phyloP scores from a whole-genome alignment of 306 rosid species.

The Medicago ruthenica region DNA sequence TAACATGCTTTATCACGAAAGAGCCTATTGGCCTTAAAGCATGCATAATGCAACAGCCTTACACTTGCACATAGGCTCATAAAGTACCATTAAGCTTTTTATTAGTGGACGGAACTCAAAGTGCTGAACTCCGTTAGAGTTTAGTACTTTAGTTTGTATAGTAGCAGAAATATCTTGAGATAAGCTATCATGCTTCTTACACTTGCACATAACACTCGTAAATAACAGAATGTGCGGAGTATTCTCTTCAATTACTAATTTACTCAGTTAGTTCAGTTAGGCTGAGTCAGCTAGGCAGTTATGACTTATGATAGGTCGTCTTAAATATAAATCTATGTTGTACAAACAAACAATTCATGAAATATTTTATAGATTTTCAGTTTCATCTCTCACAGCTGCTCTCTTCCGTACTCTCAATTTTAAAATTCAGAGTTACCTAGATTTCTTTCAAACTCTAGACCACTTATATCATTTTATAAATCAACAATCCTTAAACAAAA shows the following conservation, averaged over 20 bases:
- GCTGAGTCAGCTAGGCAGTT: not conserved
- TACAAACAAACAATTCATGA: not conserved
- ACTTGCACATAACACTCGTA: not conserved
- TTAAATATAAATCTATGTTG: not conserved
- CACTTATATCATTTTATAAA: not conserved
- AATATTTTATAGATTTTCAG: not conserved
- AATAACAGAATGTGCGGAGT: not conserved
- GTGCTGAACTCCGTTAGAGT: not conserved
- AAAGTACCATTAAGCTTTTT: not conserved
- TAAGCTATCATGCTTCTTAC: not conserved
- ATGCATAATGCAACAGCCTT: conserved; percentile 12
- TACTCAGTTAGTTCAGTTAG: not conserved
- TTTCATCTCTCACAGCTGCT: not conserved
- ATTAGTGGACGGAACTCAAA: not conserved
- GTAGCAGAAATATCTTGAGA: conserved; percentile 5
- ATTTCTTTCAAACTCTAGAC: conserved; percentile 13
- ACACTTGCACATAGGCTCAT: not conserved
- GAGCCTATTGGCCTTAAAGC: not conserved
- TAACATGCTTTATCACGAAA: conserved; percentile 1
- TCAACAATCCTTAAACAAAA: not conserved
- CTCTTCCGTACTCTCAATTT: not conserved
- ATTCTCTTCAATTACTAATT: not conserved
- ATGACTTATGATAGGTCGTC: not conserved
- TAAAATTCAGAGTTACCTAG: not conserved
- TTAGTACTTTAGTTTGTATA: not conserved